Base-by-base conservation (phyloP, 1,139 yeast species). In the Zygosaccharomyces pseudobailii region DNA sequence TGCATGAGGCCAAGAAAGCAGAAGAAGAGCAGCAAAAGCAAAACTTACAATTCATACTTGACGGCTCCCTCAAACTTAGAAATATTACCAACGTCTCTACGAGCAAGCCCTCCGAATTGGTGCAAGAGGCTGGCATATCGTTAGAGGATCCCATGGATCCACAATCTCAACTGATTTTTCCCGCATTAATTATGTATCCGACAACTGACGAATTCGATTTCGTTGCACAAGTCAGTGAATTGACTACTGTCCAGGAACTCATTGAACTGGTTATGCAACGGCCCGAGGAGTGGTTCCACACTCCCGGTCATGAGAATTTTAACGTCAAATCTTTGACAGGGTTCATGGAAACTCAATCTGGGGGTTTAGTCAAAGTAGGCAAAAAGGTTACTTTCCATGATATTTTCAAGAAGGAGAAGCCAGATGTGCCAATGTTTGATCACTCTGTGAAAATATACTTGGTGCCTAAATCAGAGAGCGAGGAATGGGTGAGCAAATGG, bases 341-440 rank as follows among this genome's bases (percentile, higher is more conserved):
- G 20, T 90, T 74, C 63, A 82, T 87, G 80, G 97, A 88, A 65
- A 88, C 97, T 0, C 74, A 70, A 36, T 62, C 80, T 3, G 97
- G 96, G 36, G 97, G 97, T 0, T 72, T 92, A 50, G 82, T 90
- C 36, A 88, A 87, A 66, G 80, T 87, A 2, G 96, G 96, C 35
- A 86, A 84, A 64, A 87, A 86, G 56, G 78, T 82, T 23, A 72
- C 87, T 1, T 66, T 90, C 24, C 78, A 79, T 55, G 76, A 78
- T 49, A 84, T 84, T 0, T 71, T 89, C 53, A 76, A 80, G 69
- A 75, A 80, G 47, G 79, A 77, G 37, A 67, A 70, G 8, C 87
- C 95, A 6, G 75, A 73, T 36, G 80, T 87, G 5, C 96, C 96
- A 2, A 68, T 90, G 36, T 82, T 90, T 52, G 97, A 90, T 61